Evolutionary conservation across 352 stramenopile species (phyloP).

Genomic region (Globisporangium heterothallicum): DNA sequence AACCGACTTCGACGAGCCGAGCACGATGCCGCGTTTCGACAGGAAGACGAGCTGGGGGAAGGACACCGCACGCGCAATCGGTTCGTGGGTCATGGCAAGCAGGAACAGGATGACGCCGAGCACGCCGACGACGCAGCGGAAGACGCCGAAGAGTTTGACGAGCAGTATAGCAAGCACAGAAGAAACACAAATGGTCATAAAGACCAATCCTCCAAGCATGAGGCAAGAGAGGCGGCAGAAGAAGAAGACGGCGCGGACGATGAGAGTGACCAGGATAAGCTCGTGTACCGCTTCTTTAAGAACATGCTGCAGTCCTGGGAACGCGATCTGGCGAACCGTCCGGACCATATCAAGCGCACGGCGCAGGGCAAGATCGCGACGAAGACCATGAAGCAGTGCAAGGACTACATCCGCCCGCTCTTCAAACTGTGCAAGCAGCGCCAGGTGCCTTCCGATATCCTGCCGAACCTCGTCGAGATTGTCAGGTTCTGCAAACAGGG

Average conservation of each 20-base stretch:
- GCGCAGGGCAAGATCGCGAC: slow-evolving; percentile 92
- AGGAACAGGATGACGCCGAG: slow-evolving; percentile 23
- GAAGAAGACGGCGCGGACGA: slow-evolving; percentile 21
- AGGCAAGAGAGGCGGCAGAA: slow-evolving; percentile 2
- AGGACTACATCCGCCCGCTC: slow-evolving; percentile 97
- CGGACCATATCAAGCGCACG: slow-evolving; percentile 87
- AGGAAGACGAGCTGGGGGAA: slow-evolving; percentile 65
- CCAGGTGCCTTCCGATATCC: slow-evolving; percentile 84
- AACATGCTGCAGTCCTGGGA: slow-evolving; percentile 93
- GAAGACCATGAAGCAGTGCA: slow-evolving; percentile 98
- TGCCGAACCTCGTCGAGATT: slow-evolving; percentile 90
- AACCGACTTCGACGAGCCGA: slow-evolving; percentile 61
- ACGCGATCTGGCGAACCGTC: slow-evolving; percentile 78
- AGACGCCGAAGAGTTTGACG: slow-evolving; percentile 32
- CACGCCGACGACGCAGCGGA: slow-evolving; percentile 32
- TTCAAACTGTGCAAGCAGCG: slow-evolving; percentile 96
- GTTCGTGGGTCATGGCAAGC: slow-evolving; percentile 36
- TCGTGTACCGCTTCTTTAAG: slow-evolving; percentile 93
- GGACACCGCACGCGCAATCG: slow-evolving; percentile 78
- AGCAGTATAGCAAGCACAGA: slow-evolving; percentile 6
- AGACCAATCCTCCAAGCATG: neutral
- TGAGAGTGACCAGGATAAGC: slow-evolving; percentile 46
- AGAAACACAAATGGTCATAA: too few relatives aligned
- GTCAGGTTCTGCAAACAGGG: slow-evolving; percentile 91
- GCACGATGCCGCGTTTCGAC: slow-evolving; percentile 49